These are phyloP conservation scores for Wickerhamiella cacticola DNA, from an alignment of 805 yeast genomes.

Conservation along the genomic window DNA sequence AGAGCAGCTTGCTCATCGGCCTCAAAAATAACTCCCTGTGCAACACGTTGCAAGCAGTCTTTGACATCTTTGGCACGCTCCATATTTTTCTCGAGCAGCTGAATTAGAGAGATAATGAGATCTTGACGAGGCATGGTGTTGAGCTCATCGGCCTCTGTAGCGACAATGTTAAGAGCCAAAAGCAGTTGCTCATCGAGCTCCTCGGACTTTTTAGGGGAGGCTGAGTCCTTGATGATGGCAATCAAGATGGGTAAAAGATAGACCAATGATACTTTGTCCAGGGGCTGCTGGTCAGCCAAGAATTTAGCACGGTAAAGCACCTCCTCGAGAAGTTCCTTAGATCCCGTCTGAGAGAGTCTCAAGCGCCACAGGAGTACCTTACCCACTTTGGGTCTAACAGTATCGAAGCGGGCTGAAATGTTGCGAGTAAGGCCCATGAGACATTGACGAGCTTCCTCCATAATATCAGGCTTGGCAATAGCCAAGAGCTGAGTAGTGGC, in stretches of 20 bases:
- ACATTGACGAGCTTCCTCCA: conserved; percentile 31
- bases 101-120: conserved; percentile 49
- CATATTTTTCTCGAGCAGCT: conserved; percentile 53
- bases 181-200: conserved; percentile 84
- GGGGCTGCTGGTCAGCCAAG: conserved; percentile 56
- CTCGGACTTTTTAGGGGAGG: conserved; percentile 32
- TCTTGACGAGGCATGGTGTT: conserved; percentile 54
- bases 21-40: conserved; percentile 58
- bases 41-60: conserved; percentile 66
- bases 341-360: conserved; percentile 40
- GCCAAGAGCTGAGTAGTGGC: conserved; percentile 43
- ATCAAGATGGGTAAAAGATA: conserved; percentile 67
- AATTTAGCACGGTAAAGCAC: conserved; percentile 66
- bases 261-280: conserved; percentile 55
- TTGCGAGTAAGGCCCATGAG: conserved; percentile 46
- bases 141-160: conserved; percentile 37
- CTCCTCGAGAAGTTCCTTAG: conserved; percentile 24
- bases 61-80: conserved; percentile 70
- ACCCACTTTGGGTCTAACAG: conserved; percentile 39
- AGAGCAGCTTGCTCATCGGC: conserved; percentile 45
- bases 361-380: conserved; percentile 54
- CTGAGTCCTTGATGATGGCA: conserved; percentile 36
- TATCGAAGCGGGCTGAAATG: conserved; percentile 41
- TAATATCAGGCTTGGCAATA: conserved; percentile 32
- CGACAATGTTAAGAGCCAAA: conserved; percentile 61